Conservation (phyloP, 495 filamentous ascomycete genomes). For the Penicillium cosmopolitanum region DNA sequence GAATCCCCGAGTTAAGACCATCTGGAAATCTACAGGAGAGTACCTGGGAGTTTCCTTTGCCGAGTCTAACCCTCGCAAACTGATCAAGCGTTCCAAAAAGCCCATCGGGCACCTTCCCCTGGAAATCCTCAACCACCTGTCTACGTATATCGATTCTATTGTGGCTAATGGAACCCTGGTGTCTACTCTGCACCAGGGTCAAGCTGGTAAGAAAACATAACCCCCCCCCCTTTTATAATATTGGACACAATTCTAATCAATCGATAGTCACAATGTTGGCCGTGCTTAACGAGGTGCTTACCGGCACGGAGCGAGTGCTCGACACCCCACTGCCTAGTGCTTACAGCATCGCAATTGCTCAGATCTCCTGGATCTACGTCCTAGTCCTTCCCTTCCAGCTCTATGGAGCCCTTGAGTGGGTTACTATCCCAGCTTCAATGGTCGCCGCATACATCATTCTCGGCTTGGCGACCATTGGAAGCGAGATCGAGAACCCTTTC, state of each 20-base stretch:
- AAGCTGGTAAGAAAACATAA: slow-evolving; percentile 38
- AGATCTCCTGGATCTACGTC: slow-evolving; percentile 89
- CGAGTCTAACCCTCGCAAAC: slow-evolving; percentile 72
- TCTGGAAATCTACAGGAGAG: slow-evolving; percentile 66
- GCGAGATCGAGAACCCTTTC: slow-evolving; percentile 90
- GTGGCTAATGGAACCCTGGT: slow-evolving; percentile 58
- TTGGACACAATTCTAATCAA: neutral
- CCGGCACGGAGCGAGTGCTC: slow-evolving; percentile 77
- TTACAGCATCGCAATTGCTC: slow-evolving; percentile 82
- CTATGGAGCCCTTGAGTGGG: slow-evolving; percentile 61
- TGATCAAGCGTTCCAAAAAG: slow-evolving; percentile 65
- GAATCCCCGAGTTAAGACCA: slow-evolving; percentile 48
- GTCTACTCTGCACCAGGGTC: slow-evolving; percentile 48
- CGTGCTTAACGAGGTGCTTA: slow-evolving; percentile 72
- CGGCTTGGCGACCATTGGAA: slow-evolving; percentile 82
- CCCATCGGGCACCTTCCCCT: slow-evolving; percentile 76
- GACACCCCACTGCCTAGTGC: slow-evolving; percentile 84
- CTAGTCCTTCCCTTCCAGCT: slow-evolving; percentile 85
- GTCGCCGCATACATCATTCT: slow-evolving; percentile 89
- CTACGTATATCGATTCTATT: slow-evolving; percentile 63
- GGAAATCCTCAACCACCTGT: slow-evolving; percentile 75
- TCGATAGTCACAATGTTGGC: slow-evolving; percentile 39
- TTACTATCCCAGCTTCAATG: slow-evolving; percentile 84
- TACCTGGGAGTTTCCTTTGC: slow-evolving; percentile 73
- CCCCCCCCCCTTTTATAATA: neutral